Percentiles rank a stretch among this genome's conserved stretches.
These are phyloP conservation scores for Tricholomella constricta DNA, from an alignment of 768 basidiomycete genomes.

Conservation along the genomic window DNA sequence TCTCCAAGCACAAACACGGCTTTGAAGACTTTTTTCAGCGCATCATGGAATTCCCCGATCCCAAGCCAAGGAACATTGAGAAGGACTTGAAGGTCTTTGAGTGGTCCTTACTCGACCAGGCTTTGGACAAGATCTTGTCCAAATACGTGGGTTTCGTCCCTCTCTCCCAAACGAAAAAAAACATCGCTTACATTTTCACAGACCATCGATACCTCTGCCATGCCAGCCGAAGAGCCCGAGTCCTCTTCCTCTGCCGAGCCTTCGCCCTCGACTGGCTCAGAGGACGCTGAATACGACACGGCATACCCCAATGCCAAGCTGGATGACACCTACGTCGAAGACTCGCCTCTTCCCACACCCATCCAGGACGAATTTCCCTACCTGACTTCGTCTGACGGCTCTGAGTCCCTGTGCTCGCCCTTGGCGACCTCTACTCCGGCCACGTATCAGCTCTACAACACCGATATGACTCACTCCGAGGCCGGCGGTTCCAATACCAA, in stretches of 20 bases:
- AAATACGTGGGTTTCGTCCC: constrained; percentile 68
- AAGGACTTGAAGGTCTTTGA: constrained; percentile 93
- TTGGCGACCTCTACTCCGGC: constrained; percentile 22
- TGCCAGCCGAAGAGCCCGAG: constrained; percentile 30
- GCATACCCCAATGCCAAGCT: constrained; percentile 11
- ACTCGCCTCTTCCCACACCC: constrained; percentile 14
- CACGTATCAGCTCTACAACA: constrained; percentile 15
- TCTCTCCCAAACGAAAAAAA: neutral
- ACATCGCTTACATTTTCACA: constrained; percentile 19
- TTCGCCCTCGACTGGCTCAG: constrained; percentile 26
- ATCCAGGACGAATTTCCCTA: constrained; percentile 32
- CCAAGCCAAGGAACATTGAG: constrained; percentile 95
- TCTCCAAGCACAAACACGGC: constrained; percentile 81
- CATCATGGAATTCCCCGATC: constrained; percentile 95
- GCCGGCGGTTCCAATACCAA: constrained; percentile 24
- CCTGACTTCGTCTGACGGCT: constrained; percentile 24
- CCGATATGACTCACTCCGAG: constrained; percentile 17
- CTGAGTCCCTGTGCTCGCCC: constrained; percentile 34
- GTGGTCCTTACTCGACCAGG: constrained; percentile 70
- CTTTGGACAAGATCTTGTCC: constrained; percentile 76
- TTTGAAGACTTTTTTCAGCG: constrained; percentile 89
- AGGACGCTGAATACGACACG: constrained; percentile 18
- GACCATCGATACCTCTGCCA: constrained; percentile 50
- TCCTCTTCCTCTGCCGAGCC: constrained; percentile 33
- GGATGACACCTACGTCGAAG: constrained; percentile 16